Base-by-base conservation (phyloP, 2,329 filamentous ascomycete species). In the Pseudocercospora eumusae region DNA sequence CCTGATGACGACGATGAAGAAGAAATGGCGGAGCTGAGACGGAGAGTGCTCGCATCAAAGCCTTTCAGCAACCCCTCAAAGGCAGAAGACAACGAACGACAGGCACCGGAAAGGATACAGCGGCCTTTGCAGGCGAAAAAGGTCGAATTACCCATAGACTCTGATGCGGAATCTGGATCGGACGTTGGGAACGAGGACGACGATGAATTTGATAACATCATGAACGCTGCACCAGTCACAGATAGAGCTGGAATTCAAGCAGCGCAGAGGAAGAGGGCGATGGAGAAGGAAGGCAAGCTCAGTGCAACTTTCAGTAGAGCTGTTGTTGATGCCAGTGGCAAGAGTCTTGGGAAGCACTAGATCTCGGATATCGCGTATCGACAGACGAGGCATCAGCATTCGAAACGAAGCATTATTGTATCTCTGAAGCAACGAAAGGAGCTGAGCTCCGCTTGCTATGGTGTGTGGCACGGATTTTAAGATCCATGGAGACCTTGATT, bases 21-120 rank as follows among this genome's bases (percentile, higher is more conserved):
- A 57, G 88, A 92, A 73, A 98, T 98, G 93, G 93, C 91, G 36
- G 93, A 96, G 72, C 88, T 99, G 57, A 86, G 95, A 54, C 87
- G 89, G 59, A 91, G 91, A 69, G 92, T 98, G n/a, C 84, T 99
- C 1, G 90, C 89, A 6, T 96, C 93, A 6, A 97, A 93, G 73
- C 86, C 92, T 0, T 99, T 99, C 71, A 80, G 89, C 45, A 90
- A 90, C 44, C 62, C 66, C 2, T 60, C 58, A 10, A 64, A 65
- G 55, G 44, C 73, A 56, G 28, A 27, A 31, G 73, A 75, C 9
- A 76, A 77, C 49, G 79, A 83, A 65, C 88, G 87, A 68, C 83
- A 83, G 61, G 72, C 74, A 31, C 86, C 84, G 0, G 83, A 88
- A 69, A 85, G 82, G n/a, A 87, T 91, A 63, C 75, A 85, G 8